phyloP scores from a whole-genome alignment of 2,329 filamentous ascomycete genomes.

The Cordyceps tenuipes region DNA sequence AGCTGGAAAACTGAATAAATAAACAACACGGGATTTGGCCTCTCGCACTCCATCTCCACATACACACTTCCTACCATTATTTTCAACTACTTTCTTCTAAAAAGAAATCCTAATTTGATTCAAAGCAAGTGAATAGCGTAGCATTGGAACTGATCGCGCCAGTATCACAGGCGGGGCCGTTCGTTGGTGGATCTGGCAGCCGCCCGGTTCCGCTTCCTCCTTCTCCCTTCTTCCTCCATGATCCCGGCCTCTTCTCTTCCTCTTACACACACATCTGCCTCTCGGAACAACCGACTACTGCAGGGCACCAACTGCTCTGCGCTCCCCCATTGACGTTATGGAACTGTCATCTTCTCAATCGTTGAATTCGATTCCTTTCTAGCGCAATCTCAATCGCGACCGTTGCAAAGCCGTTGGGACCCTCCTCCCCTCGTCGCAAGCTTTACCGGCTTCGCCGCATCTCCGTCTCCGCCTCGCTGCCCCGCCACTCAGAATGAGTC shows the following conservation, averaged over 20 bases:
- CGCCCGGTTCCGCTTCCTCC: background rate
- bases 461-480: background rate
- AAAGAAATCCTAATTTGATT: too few relatives aligned
- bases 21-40: too few relatives aligned
- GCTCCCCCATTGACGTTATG: background rate
- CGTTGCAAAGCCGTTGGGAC: background rate
- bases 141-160: background rate
- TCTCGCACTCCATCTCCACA: too few relatives aligned
- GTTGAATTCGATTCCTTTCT: background rate
- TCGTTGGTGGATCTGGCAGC: background rate
- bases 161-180: too few relatives aligned
- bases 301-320: background rate
- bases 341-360: background rate
- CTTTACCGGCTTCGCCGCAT: too few relatives aligned
- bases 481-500: slow-evolving; percentile 20
- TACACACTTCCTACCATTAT: too few relatives aligned
- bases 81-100: too few relatives aligned
- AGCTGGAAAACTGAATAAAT: too few relatives aligned
- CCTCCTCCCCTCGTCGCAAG: background rate
- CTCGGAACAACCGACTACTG: background rate
- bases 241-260: background rate
- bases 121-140: too few relatives aligned
- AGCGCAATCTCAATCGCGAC: background rate
- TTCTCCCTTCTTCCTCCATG: background rate
- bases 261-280: background rate